phyloP scores from a whole-genome alignment of 2,329 filamentous ascomycete species.

The Epichloe brachyelytri region DNA sequence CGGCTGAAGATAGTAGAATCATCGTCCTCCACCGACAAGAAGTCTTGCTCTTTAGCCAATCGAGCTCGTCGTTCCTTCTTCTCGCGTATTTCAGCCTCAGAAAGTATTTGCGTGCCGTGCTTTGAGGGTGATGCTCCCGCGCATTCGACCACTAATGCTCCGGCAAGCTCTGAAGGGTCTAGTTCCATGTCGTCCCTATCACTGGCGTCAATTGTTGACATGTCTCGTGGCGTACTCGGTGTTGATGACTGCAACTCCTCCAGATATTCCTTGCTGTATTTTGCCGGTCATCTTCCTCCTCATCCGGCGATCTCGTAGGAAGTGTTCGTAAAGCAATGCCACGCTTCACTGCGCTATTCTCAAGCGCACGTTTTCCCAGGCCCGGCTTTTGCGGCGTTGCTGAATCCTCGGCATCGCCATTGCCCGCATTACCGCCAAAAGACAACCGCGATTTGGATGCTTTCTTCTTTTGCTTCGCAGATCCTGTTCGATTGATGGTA shows the following conservation, averaged over 20 bases:
- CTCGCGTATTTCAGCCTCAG: constrained; percentile 73
- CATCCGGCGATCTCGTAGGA: constrained; percentile 36
- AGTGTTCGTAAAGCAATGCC: constrained; percentile 34
- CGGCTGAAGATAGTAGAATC: constrained; percentile 28
- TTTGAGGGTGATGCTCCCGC: constrained; percentile 18
- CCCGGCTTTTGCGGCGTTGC: constrained; percentile 54
- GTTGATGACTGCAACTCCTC: constrained; percentile 78
- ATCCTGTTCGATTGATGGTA: constrained; percentile 31
- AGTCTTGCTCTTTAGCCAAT: constrained; percentile 56
- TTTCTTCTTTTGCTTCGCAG: constrained; percentile 55
- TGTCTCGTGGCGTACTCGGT: constrained; percentile 62
- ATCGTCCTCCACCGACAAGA: constrained; percentile 50
- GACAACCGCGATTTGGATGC: constrained; percentile 48
- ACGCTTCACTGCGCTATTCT: constrained; percentile 52
- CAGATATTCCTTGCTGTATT: constrained; percentile 77
- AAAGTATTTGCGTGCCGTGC: constrained; percentile 48
- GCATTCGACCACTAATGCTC: constrained; percentile 49
- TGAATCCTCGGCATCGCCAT: constrained; percentile 34
- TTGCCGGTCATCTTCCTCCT: constrained; percentile 54
- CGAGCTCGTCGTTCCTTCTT: constrained; percentile 84
- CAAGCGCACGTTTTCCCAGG: constrained; percentile 49
- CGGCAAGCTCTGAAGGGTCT: constrained; percentile 48
- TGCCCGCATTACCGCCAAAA: constrained; percentile 49
- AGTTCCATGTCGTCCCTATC: constrained; percentile 40
- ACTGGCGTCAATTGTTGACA: constrained; percentile 31